phyloP scores from a whole-genome alignment of 2,329 filamentous ascomycete species.

The Gnomoniopsis sp. region DNA sequence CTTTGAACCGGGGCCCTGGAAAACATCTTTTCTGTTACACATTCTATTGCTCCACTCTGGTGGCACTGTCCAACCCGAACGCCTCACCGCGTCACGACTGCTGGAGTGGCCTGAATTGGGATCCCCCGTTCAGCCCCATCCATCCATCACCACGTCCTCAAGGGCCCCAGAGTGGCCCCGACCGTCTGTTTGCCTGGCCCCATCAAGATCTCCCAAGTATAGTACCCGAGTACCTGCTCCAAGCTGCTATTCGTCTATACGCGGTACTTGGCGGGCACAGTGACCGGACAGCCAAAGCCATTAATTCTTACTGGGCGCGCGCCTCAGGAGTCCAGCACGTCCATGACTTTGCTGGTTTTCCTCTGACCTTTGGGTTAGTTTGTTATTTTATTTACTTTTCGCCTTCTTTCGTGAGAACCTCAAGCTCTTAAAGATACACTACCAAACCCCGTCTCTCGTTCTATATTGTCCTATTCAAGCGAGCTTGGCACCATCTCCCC shows the following conservation, averaged over 20 bases:
- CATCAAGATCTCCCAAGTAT: not conserved
- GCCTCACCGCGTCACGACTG: not conserved
- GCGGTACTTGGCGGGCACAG: no score
- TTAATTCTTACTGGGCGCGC: no score
- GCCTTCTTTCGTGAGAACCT: not conserved
- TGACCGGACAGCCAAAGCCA: no score
- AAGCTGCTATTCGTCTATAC: no score
- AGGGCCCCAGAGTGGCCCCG: not conserved
- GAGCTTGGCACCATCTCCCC: not conserved
- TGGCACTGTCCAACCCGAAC: not conserved
- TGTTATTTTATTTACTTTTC: not conserved
- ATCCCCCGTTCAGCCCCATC: not conserved
- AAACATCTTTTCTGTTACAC: conserved; percentile 5
- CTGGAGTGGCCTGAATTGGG: not conserved
- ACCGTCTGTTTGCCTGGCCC: not conserved
- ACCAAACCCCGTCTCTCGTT: not conserved
- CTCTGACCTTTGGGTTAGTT: not conserved
- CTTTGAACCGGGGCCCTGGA: not conserved
- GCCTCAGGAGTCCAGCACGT: no score
- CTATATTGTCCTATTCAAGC: not conserved
- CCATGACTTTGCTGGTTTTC: not conserved
- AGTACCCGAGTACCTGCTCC: no score
- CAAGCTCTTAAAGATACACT: not conserved
- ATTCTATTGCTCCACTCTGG: conserved; percentile 1
- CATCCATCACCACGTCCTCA: not conserved